phyloP scores from a whole-genome alignment of 805 yeast genomes.

The Isabelozyma pseudorhagii region DNA sequence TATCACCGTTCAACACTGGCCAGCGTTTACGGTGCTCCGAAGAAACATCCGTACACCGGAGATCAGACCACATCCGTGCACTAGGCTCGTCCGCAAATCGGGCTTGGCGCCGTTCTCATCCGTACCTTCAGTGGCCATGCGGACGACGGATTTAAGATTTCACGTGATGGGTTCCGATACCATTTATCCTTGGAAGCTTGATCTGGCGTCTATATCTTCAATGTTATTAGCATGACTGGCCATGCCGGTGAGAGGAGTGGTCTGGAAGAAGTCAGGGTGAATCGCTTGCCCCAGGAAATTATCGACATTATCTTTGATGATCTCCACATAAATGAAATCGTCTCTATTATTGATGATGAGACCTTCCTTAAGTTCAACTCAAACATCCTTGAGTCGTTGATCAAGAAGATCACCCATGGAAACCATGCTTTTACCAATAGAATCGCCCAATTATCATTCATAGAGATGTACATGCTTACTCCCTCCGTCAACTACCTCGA shows the following conservation, averaged over 20 bases:
- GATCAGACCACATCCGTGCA: too few species aligned
- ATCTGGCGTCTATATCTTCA: not conserved
- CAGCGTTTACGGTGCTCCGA: too few species aligned
- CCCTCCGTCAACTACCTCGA: conserved; percentile 7
- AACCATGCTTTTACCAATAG: conserved; percentile 8
- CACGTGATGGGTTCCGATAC: not conserved
- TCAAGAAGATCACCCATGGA: not conserved
- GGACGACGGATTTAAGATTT: not conserved
- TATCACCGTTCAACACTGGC: too few species aligned
- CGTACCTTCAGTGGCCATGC: too few species aligned
- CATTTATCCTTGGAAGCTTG: too few species aligned
- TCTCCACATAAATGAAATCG: not conserved
- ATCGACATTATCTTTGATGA: not conserved
- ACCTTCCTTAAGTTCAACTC: not conserved
- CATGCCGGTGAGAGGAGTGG: not conserved
- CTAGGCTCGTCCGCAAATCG: too few species aligned
- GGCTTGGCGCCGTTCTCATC: too few species aligned
- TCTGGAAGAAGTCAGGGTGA: not conserved
- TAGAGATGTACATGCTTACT: conserved; percentile 14
- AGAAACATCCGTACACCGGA: too few species aligned
- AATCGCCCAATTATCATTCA: conserved; percentile 7
- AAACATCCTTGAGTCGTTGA: not conserved
- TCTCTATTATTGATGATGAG: not conserved
- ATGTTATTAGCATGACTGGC: not conserved
- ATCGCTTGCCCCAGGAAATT: not conserved